Evolutionary conservation across 1,284 basidiomycete genomes (phyloP).

Genomic region (Trichosporon faecale): DNA sequence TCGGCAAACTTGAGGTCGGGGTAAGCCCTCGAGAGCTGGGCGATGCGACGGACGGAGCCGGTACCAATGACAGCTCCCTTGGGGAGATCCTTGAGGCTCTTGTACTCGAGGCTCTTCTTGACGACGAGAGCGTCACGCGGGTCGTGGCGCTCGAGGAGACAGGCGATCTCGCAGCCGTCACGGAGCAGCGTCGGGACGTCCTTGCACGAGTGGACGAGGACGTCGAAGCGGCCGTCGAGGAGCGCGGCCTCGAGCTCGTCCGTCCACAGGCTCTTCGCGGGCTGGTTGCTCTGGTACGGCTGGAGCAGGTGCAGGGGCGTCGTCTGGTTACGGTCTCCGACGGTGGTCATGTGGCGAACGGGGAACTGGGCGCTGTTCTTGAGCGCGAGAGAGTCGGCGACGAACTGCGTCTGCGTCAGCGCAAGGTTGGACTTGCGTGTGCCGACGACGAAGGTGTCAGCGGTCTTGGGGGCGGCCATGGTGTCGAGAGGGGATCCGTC

Average conservation of each 20-base stretch:
- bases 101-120: constrained; percentile 71
- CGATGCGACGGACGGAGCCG: constrained; percentile 86
- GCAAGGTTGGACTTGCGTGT: constrained; percentile 83
- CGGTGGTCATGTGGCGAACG: constrained; percentile 82
- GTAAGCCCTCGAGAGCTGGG: constrained; percentile 79
- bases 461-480: constrained; percentile 6
- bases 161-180: constrained; percentile 78
- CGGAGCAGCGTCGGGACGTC: constrained; percentile 89
- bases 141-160: constrained; percentile 82
- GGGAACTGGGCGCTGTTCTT: constrained; percentile 59
- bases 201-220: constrained; percentile 91
- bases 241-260: constrained; percentile 88
- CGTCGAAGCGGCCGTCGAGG: constrained; percentile 70
- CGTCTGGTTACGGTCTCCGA: constrained; percentile 85
- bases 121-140: constrained; percentile 87
- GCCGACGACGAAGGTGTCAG: constrained; percentile 60
- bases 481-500: not conserved
- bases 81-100: constrained; percentile 76
- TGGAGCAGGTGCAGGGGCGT: constrained; percentile 57
- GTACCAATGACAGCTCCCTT: constrained; percentile 89
- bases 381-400: constrained; percentile 61
- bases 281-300: constrained; percentile 39
- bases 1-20: constrained; percentile 81
- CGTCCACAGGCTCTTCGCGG: constrained; percentile 87
- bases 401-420: constrained; percentile 76